phyloP scores from a whole-genome alignment of 1,284 basidiomycete genomes.

The Rugosomyces carneus region DNA sequence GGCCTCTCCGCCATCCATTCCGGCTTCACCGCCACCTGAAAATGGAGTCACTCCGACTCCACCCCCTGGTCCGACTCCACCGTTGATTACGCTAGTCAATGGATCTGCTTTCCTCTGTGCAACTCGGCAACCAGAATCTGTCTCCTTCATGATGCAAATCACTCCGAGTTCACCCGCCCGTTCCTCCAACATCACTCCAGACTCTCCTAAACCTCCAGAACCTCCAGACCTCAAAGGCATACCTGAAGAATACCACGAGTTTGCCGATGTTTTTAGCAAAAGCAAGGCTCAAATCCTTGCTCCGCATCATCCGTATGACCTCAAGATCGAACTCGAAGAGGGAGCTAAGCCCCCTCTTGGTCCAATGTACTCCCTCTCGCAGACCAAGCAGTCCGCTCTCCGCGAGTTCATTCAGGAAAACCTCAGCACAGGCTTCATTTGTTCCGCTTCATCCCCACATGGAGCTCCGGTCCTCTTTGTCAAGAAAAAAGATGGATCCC shows the following conservation, averaged over 20 bases:
- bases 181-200: too few relatives aligned
- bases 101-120: too few relatives aligned
- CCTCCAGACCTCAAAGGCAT: background rate
- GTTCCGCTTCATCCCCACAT: constrained; percentile 9
- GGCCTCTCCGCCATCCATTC: too few relatives aligned
- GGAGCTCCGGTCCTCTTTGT: constrained; percentile 15
- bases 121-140: too few relatives aligned
- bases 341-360: constrained; percentile 19
- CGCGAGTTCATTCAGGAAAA: constrained; percentile 14
- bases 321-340: constrained; percentile 21
- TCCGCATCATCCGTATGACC: constrained; percentile 19
- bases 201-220: too few relatives aligned
- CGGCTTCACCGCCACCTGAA: too few relatives aligned
- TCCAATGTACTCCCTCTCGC: constrained; percentile 21
- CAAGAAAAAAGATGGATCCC: constrained; percentile 35
- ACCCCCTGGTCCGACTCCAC: too few relatives aligned
- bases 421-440: constrained; percentile 12
- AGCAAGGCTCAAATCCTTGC: constrained; percentile 22
- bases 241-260: too few relatives aligned
- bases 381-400: constrained; percentile 3
- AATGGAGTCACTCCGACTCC: too few relatives aligned
- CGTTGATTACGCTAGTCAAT: too few relatives aligned
- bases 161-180: too few relatives aligned
- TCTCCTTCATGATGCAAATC: too few relatives aligned
- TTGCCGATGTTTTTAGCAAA: constrained; percentile 21